These are phyloP conservation scores for Termitomyces titanicus DNA, from an alignment of 768 basidiomycete genomes.

Conservation along the genomic window DNA sequence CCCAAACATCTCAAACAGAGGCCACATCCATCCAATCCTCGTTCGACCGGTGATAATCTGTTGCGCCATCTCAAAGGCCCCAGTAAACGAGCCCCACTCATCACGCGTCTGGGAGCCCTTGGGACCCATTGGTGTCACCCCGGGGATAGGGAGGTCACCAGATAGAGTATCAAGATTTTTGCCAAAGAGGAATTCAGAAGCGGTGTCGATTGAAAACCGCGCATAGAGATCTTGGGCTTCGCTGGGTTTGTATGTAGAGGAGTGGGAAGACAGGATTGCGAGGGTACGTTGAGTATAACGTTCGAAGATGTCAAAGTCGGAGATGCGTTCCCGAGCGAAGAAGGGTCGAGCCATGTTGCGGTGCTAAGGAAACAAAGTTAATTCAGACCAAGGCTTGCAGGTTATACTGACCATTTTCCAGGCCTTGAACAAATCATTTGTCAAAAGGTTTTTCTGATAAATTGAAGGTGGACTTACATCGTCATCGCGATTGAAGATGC, in stretches of 20 bases:
- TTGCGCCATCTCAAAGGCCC: constrained; percentile 58
- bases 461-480: constrained; percentile 36
- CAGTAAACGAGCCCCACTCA: constrained; percentile 58
- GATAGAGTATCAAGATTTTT: constrained; percentile 59
- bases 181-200: constrained; percentile 73
- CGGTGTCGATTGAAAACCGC: constrained; percentile 67
- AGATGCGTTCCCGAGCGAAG: constrained; percentile 68
- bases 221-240: constrained; percentile 68
- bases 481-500: constrained; percentile 78
- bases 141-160: constrained; percentile 47
- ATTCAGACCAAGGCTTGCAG: background rate
- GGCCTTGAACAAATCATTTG: constrained; percentile 26
- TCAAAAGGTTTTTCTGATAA: background rate
- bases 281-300: constrained; percentile 45
- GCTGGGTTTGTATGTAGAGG: constrained; percentile 36
- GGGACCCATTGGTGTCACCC: constrained; percentile 40
- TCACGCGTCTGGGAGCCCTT: constrained; percentile 61
- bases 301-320: constrained; percentile 69
- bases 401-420: constrained; percentile 58
- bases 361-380: constrained; percentile 38
- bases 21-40: constrained; percentile 56
- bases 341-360: constrained; percentile 68
- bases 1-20: constrained; percentile 52
- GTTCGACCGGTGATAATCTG: constrained; percentile 45
- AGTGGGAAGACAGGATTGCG: constrained; percentile 40